Percentiles rank a stretch among this genome's conserved stretches.
Conservation (phyloP, 1,284 basidiomycete genomes). For the Laetiporus sulphureus region DNA sequence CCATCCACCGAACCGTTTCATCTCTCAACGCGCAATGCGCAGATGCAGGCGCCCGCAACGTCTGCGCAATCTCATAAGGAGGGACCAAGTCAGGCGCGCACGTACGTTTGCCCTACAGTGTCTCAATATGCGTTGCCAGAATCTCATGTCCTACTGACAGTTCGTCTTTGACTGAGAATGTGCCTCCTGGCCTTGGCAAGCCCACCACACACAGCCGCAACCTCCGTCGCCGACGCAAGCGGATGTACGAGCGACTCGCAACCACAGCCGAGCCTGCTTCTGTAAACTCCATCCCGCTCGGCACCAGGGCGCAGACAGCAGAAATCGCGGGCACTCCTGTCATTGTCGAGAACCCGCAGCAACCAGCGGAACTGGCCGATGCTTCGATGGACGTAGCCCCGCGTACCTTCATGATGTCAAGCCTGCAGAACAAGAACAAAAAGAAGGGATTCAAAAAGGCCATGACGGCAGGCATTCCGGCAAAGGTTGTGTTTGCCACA, state of each 20-base stretch:
- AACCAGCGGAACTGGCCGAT: not conserved
- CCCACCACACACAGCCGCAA: slow-evolving; percentile 62
- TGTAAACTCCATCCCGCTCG: slow-evolving; percentile 33
- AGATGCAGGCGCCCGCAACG: not conserved
- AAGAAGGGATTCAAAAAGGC: slow-evolving; percentile 56
- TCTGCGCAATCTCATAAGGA: slow-evolving; percentile 1
- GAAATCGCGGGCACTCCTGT: not conserved
- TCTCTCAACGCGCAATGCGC: not conserved
- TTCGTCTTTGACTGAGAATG: slow-evolving; percentile 16
- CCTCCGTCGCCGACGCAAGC: slow-evolving; percentile 47
- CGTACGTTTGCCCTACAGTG: too few relatives aligned
- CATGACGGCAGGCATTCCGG: slow-evolving; percentile 38
- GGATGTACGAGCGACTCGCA: slow-evolving; percentile 30
- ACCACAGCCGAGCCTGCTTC: slow-evolving; percentile 12
- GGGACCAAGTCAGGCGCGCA: too few relatives aligned
- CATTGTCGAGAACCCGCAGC: not conserved
- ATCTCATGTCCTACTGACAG: too few relatives aligned
- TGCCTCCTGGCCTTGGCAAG: slow-evolving; percentile 64
- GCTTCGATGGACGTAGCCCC: slow-evolving; percentile 6
- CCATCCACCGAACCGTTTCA: not conserved
- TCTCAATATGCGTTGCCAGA: too few relatives aligned
- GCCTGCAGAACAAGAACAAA: slow-evolving; percentile 69
- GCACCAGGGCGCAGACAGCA: slow-evolving; percentile 11
- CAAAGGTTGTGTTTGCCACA: slow-evolving; percentile 52
- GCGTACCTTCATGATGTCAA: slow-evolving; percentile 42